phyloP scores from a whole-genome alignment of 2,329 filamentous ascomycete genomes.

The Apiospora marii region DNA sequence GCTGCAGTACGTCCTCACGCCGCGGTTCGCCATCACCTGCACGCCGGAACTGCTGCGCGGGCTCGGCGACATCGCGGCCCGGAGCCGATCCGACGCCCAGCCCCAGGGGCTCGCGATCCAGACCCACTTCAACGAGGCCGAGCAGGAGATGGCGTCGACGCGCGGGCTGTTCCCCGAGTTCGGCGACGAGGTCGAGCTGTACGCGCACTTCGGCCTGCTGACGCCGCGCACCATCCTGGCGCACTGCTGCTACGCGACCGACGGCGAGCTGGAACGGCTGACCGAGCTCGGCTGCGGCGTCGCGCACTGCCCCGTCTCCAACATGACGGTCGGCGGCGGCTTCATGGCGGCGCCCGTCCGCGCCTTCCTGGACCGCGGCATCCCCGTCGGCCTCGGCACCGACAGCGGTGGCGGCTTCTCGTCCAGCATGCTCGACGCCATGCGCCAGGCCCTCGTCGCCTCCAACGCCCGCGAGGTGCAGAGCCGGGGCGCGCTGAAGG shows the following conservation, averaged over 20 bases:
- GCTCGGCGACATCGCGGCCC: constrained; percentile 59
- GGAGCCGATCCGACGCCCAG: neutral
- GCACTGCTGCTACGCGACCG: constrained; percentile 69
- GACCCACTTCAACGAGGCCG: constrained; percentile 73
- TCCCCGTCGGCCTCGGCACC: constrained; percentile 73
- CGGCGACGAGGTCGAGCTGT: constrained; percentile 65
- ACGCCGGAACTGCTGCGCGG: constrained; percentile 60
- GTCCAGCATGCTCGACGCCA: constrained; percentile 64
- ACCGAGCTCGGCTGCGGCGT: constrained; percentile 61
- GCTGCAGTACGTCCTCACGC: constrained; percentile 61
- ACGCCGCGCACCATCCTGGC: constrained; percentile 66
- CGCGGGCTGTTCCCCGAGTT: constrained; percentile 63
- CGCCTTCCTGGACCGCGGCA: constrained; percentile 61
- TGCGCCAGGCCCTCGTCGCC: constrained; percentile 65
- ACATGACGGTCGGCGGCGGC: constrained; percentile 68
- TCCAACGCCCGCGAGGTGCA: constrained; percentile 56
- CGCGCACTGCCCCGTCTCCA: constrained; percentile 70
- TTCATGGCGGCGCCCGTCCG: constrained; percentile 69
- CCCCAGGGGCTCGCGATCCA: constrained; percentile 52
- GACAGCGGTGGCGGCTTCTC: constrained; percentile 71
- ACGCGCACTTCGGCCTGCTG: constrained; percentile 62
- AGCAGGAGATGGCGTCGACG: constrained; percentile 66
- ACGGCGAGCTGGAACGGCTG: constrained; percentile 61
- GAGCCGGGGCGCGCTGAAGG: constrained; percentile 50
- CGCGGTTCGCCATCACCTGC: constrained; percentile 69